Base-by-base conservation (phyloP, 1,139 yeast genomes). In the Yamadazyma songkhlaensis region DNA sequence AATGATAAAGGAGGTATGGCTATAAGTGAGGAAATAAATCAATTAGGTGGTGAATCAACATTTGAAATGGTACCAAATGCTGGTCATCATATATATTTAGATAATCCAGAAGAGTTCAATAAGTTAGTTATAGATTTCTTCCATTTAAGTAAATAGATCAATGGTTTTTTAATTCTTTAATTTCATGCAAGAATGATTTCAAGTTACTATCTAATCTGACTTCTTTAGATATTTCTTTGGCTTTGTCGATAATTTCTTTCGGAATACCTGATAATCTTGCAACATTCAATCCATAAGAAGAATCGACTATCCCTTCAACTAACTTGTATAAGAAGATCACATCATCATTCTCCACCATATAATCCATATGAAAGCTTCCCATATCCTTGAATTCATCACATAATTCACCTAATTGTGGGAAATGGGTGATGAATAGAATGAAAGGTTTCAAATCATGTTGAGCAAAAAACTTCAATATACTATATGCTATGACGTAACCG, bases 401-500 rank as follows among this genome's bases (percentile, higher is more conserved):
- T 34, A 86, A 65, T 5, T 67, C 63, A 40, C 81, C 77, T 23
- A 89, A 64, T 13, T 79, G 74, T n/a, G 94, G 92, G 56, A 82
- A 90, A 60, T 90, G 97, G 0, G 97, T 90, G 21, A 90, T 87
- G 59, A 89, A 90, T 15, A 90, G 58, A 0, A 85, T 74, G 31
- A 85, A 60, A 0, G 92, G 83, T 29, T 71, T 51, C 5, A 60
- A 63, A 0, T 62, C 50, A 13, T 56, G 54, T 23, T 65, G 67
- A 3, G 81, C 61, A 37, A 89, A 72, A 49, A 85, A 81, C 40
- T 77, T 72, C 41, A 92, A 62, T 2, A 92, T 82, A 0, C 95
- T 71, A 53, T 81, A 77, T 0, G 97, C 97, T 25, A 92, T 80
- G 0, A 95, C 80, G 26, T 84, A 83, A 0, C 98, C 98, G 60